A percentile compares a stretch with the other conserved stretches of the same genome.
Conservation (phyloP, 345 rosid species). For the Turritis glabra region DNA sequence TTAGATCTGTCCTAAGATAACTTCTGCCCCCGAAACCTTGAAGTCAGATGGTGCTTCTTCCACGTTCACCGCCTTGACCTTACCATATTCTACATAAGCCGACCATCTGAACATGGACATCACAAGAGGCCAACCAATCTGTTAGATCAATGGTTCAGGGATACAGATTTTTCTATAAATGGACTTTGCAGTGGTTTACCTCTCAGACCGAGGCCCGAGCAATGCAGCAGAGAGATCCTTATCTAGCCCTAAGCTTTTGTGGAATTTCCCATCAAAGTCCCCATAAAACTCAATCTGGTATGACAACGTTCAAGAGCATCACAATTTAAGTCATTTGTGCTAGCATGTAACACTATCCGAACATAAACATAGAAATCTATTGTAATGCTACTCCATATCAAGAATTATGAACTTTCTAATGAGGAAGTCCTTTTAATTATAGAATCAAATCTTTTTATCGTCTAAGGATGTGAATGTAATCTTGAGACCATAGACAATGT, state of each 20-base stretch:
- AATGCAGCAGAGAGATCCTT: slow-evolving; percentile 88
- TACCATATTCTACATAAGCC: slow-evolving; percentile 82
- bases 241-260: slow-evolving; percentile 80
- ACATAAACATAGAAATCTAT: not conserved
- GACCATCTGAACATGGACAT: slow-evolving; percentile 67
- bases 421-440: not conserved
- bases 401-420: not conserved
- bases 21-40: slow-evolving; percentile 81
- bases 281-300: slow-evolving; percentile 87
- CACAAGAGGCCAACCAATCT: not conserved
- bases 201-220: slow-evolving; percentile 82
- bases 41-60: slow-evolving; percentile 90
- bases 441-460: not conserved
- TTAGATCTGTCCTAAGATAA: slow-evolving; percentile 76
- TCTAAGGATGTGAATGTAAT: not conserved
- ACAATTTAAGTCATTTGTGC: not conserved
- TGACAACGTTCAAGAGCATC: slow-evolving; percentile 15
- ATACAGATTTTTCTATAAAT: not conserved
- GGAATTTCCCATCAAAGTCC: slow-evolving; percentile 84
- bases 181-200: slow-evolving; percentile 44
- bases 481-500: not conserved
- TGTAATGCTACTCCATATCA: slow-evolving; percentile 1
- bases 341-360: not conserved
- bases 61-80: slow-evolving; percentile 71
- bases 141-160: slow-evolving; percentile 10